phyloP scores from a whole-genome alignment of 495 filamentous ascomycete genomes.

The Penicillium maclennaniae region DNA sequence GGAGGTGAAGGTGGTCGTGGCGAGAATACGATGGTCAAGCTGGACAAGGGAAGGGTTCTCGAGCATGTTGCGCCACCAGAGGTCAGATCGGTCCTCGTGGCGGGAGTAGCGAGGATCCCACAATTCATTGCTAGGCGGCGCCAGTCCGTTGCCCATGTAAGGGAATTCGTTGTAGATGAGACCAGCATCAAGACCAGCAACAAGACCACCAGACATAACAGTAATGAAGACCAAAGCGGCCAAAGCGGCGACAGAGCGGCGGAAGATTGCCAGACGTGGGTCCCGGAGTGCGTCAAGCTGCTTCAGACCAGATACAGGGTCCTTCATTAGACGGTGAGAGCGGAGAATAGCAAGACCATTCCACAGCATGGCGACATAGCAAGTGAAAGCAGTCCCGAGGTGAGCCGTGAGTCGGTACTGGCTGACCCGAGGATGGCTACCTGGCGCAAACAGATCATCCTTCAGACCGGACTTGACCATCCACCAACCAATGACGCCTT shows the following conservation, averaged over 20 bases:
- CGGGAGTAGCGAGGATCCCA: slow-evolving; percentile 83
- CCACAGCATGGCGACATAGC: slow-evolving; percentile 91
- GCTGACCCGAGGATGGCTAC: slow-evolving; percentile 83
- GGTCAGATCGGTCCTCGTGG: slow-evolving; percentile 66
- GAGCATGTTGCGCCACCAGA: slow-evolving; percentile 94
- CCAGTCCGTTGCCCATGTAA: slow-evolving; percentile 79
- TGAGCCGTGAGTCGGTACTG: slow-evolving; percentile 92
- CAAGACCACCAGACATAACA: slow-evolving; percentile 87
- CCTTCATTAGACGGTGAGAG: slow-evolving; percentile 60
- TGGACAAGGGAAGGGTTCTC: slow-evolving; percentile 95
- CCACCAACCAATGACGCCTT: slow-evolving; percentile 97
- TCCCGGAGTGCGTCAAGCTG: slow-evolving; percentile 55
- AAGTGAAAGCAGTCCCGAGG: slow-evolving; percentile 81
- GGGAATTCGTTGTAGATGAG: slow-evolving; percentile 99
- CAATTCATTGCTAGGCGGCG: slow-evolving; percentile 78
- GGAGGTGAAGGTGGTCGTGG: slow-evolving; percentile 80
- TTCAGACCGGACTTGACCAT: slow-evolving; percentile 97
- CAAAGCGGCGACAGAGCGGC: slow-evolving; percentile 67
- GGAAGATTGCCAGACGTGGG: slow-evolving; percentile 67
- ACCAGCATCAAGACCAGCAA: slow-evolving; percentile 92
- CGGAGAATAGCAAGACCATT: slow-evolving; percentile 83
- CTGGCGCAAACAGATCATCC: slow-evolving; percentile 89
- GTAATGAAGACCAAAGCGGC: slow-evolving; percentile 78
- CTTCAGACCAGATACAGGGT: slow-evolving; percentile 53
- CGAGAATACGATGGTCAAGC: slow-evolving; percentile 90